These are phyloP conservation scores for Codiaeum variegatum DNA, from an alignment of 441 rosid genomes.

Conservation along the genomic window DNA sequence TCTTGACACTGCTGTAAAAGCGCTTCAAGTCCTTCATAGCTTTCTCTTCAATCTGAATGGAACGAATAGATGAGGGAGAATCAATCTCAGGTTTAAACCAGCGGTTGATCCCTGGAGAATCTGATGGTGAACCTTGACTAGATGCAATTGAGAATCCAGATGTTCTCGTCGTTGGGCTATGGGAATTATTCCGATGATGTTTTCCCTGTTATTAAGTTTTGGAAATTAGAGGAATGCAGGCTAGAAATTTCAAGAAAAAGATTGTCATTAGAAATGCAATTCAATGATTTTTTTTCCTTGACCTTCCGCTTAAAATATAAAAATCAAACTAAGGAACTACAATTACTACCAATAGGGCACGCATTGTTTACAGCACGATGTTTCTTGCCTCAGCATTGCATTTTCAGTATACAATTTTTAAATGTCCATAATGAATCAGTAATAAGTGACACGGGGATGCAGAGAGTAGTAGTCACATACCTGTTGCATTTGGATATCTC, in stretches of 20 bases:
- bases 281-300: background rate
- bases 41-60: conserved; percentile 94
- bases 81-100: conserved; percentile 91
- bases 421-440: background rate
- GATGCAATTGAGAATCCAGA: conserved; percentile 65
- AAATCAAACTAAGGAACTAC: background rate
- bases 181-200: conserved; percentile 47
- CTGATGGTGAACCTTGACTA: conserved; percentile 82
- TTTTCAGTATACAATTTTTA: background rate
- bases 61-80: conserved; percentile 71
- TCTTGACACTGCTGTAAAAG: conserved; percentile 79
- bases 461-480: conserved; percentile 28
- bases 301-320: no score
- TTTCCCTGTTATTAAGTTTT: conserved; percentile 44
- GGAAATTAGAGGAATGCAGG: background rate
- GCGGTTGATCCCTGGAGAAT: conserved; percentile 73
- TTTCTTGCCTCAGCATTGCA: background rate
- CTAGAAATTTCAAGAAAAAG: background rate
- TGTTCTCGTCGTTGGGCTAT: conserved; percentile 69
- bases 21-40: conserved; percentile 96
- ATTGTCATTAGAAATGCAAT: background rate
- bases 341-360: background rate
- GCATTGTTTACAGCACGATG: background rate
- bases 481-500: conserved; percentile 98
- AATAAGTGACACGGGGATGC: background rate